Evolutionary conservation across 2,329 filamentous ascomycete species (phyloP), one percentile per base, ranked within the genome.

Genomic region (Ciborinia camelliae): DNA sequence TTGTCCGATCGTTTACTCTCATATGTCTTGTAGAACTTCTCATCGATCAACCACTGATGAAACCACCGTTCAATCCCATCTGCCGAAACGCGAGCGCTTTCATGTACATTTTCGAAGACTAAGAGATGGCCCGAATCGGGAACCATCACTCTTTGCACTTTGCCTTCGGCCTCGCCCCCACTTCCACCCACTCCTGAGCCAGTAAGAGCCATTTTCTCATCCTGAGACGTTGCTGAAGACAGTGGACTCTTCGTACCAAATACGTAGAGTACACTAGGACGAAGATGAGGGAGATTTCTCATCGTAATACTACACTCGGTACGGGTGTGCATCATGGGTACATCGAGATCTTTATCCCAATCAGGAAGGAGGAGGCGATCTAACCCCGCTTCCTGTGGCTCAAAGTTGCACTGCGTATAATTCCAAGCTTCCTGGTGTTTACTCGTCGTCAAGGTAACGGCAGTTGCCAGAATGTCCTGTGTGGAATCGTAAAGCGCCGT

Each of bases 351-450:
- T 45, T 58, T 20, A 62, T 39, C 9, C 59, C 59, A 62, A 63
- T 54, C 63, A 73, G 45, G 32, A 48, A 18, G n/a, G 6, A 37
- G 6, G 2, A 26, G 8, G 37, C 30, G 68, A 30, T 73, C 73
- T 0, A 79, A 72, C 65, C 80, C 78, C 18, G 82, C 75, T 69
- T 87, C 84, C 2, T 78, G 80, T 4, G 81, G 69, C 4, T 76
- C 68, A 68, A 71, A 85, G 65, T 84, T 84, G 0, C 86, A 84
- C 0, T 90, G 83, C 68, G 90, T 77, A 74, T 89, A 95, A 1
- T 87, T 92, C 73, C 91, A 88, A 64, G 95, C 89, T 79, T 96
- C 92, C 74, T 97, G 91, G 75, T 96, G 90, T 72, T 93, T 92
- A 0, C 91, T 89, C 0, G 94, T 98, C 2, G 85, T 84, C 3